Evolutionary conservation across 257 asterid genomes (phyloP), one percentile per base, ranked within the genome.

Genomic region (Handroanthus guayacan): DNA sequence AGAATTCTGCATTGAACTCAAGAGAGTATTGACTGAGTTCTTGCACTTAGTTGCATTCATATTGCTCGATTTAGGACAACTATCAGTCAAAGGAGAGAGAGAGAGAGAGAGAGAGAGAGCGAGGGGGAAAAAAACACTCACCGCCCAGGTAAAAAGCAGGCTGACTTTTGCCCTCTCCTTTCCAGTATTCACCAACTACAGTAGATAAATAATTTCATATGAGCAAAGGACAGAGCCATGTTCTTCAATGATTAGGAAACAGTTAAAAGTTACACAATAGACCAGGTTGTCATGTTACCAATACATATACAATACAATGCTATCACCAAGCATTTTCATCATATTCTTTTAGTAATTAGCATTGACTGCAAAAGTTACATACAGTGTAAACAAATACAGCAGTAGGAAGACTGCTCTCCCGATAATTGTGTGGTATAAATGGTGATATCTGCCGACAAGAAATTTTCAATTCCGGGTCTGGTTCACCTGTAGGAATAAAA

Each of bases 371-470:
- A 77, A 75, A 66, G 43, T 34, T n/a, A 70, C 97, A 62, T 87
- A 95, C 99, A 43, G 96, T 93, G 86, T 95, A 95, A 75, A 95
- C 98, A 84, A 93, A 95, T 65, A 95, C 97, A 77, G 99, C 81
- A 43, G 95, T 88, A 18, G 99, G 99, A 69, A 93, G 98, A 82
- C 99, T 95, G 97, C 99, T 95, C 81, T 95, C 99, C 75, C 89
- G 87, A 75, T 95, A 95, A 81, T 95, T 94, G 76, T 95, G 91
- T 38, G 99, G 99, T 78, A 95, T 91, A 84, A 95, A 95, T 54
- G 99, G 99, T 47, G 99, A 95, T 84, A 95, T 93, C 80, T 95
- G 98, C 67, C 98, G 88, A 83, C 99, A 95, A 14, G 99, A 95
- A 71, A 95, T 84, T 81, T 93, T 95, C 48, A 95, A 75, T 82